A percentile compares a stretch with the other conserved stretches of the same genome.
Conservation (phyloP, 805 yeast species). For the Hanseniaspora taiwanica region DNA sequence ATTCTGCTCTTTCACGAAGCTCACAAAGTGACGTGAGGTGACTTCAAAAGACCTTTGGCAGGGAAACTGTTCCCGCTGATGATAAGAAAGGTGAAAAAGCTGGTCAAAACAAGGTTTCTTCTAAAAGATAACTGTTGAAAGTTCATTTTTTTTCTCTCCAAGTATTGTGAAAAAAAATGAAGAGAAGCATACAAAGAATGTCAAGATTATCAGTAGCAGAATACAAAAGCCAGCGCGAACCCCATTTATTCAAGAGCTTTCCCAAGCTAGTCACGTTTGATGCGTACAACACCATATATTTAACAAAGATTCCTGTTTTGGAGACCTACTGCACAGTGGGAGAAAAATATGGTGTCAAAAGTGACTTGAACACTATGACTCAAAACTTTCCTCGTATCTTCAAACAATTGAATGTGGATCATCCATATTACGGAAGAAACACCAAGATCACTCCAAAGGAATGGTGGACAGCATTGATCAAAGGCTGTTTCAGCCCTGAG, state of each 20-base stretch:
- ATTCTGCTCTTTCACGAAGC: no score
- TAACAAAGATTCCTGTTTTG: conserved; percentile 40
- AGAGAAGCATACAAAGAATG: neutral
- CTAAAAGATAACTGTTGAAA: no score
- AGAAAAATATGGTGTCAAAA: conserved; percentile 28
- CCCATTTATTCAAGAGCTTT: conserved; percentile 8
- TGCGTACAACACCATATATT: conserved; percentile 53
- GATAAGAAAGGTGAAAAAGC: no score
- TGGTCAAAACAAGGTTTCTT: no score
- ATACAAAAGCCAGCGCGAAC: conserved; percentile 2
- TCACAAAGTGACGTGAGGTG: no score
- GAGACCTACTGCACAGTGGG: conserved; percentile 6
- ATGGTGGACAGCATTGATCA: conserved; percentile 51
- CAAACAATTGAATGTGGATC: conserved; percentile 23
- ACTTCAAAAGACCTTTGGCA: no score
- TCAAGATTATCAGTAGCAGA: neutral
- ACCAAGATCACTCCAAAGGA: conserved; percentile 21
- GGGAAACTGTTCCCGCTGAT: no score
- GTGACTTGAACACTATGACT: conserved; percentile 16
- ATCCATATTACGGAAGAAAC: conserved; percentile 53
- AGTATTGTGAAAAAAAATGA: conserved; percentile 1
- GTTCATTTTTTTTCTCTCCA: no score
- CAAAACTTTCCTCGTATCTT: conserved; percentile 23
- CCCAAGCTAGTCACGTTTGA: conserved; percentile 49
- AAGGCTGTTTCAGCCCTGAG: conserved; percentile 28